Evolutionary conservation across 371 early-diverging fungal genomes (phyloP).

Genomic region (Rhizopus arrhizus): DNA sequence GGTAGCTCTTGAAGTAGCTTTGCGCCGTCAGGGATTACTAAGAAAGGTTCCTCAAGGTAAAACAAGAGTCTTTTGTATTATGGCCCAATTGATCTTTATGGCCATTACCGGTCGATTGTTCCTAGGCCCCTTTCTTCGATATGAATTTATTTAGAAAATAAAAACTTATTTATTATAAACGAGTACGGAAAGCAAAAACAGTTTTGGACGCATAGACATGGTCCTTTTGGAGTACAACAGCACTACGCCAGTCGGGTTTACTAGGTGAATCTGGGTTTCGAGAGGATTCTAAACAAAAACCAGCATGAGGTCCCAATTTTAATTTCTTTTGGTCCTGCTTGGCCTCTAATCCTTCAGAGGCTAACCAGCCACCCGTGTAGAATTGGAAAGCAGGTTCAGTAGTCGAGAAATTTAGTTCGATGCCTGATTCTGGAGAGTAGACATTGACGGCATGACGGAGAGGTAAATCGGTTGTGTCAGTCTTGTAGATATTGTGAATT

Average conservation of each 20-base stretch:
- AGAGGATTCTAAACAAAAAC: constrained; percentile 71
- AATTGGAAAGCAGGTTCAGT: constrained; percentile 77
- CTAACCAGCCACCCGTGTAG: constrained; percentile 72
- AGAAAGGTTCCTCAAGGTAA: constrained; percentile 22
- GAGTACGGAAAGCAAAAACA: constrained; percentile 50
- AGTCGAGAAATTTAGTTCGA: constrained; percentile 59
- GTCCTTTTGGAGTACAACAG: constrained; percentile 51
- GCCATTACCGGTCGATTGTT: constrained; percentile 23
- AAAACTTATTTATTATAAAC: constrained; percentile 24
- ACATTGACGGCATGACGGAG: constrained; percentile 49
- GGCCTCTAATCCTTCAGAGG: constrained; percentile 33
- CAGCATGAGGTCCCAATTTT: constrained; percentile 47
- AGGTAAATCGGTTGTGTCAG: constrained; percentile 41
- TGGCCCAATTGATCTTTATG: constrained; percentile 19
- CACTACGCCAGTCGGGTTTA: constrained; percentile 54
- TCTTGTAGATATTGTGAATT: constrained; percentile 42
- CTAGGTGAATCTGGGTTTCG: constrained; percentile 73
- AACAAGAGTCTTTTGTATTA: constrained; percentile 12
- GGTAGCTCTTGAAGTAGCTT: constrained; percentile 26
- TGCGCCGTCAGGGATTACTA: constrained; percentile 15
- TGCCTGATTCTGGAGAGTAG: constrained; percentile 62
- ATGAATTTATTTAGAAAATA: constrained; percentile 11
- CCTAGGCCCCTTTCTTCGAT: constrained; percentile 27
- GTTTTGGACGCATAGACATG: constrained; percentile 54
- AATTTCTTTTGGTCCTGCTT: constrained; percentile 39